Conservation (phyloP, 768 basidiomycete species). For the Strobilomyces confusus region DNA sequence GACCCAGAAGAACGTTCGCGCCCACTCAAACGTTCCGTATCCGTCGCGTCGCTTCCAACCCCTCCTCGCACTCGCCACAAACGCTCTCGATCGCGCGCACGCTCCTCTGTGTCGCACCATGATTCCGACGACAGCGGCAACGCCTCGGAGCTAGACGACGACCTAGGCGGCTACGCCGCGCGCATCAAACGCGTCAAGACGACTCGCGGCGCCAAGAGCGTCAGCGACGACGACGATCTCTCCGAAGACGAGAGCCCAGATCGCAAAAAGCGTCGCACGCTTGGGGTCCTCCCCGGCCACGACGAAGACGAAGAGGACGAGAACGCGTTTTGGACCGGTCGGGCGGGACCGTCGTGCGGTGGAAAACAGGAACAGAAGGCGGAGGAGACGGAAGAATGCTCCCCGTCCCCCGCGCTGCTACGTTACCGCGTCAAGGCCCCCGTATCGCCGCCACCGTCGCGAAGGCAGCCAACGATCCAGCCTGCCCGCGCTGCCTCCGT, state of each 20-base stretch:
- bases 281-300: constrained; percentile 31
- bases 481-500: constrained; percentile 26
- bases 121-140: constrained; percentile 36
- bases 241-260: constrained; percentile 16
- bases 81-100: constrained; percentile 39
- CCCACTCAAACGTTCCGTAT: constrained; percentile 59
- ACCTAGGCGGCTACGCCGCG: constrained; percentile 7
- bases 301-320: constrained; percentile 56
- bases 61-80: constrained; percentile 59
- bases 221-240: constrained; percentile 18
- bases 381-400: constrained; percentile 14
- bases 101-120: constrained; percentile 44
- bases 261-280: constrained; percentile 40
- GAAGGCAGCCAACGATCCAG: constrained; percentile 36
- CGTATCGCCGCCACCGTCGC: constrained; percentile 66
- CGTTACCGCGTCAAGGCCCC: constrained; percentile 37
- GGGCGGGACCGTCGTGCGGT: constrained; percentile 13
- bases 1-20: constrained; percentile 20
- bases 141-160: constrained; percentile 33
- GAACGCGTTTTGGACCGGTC: constrained; percentile 29
- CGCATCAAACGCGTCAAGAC: constrained; percentile 16
- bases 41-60: constrained; percentile 60
- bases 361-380: constrained; percentile 6
- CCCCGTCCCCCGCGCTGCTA: constrained; percentile 38
- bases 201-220: constrained; percentile 10